Evolutionary conservation across 495 filamentous ascomycete genomes (phyloP), one percentile per base, ranked within the genome.

Genomic region (Aspergillus wentii): DNA sequence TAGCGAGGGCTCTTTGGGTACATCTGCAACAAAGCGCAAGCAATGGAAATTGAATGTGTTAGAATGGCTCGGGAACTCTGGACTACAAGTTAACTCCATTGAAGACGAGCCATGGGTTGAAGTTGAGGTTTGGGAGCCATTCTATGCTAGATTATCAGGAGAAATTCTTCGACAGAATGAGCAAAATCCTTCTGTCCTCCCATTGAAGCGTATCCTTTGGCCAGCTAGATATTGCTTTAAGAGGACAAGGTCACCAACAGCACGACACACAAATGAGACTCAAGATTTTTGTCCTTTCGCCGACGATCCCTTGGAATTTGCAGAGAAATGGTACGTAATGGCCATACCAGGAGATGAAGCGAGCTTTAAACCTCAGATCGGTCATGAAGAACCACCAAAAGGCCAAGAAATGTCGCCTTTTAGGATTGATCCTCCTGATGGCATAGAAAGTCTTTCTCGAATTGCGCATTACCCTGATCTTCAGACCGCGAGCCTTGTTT

Each of bases 321-420:
- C 83, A 2, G 78, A 86, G 57, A 58, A 66, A 16, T 95, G 89
- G 89, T 75, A 73, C 31, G 40, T 47, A 36, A 63, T 45, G 54
- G 60, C 25, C 53, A 69, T 29, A 9, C 47, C 49, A 17, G 52
- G 46, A 23, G 30, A 37, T 43, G 22, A 64, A 47, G 22, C 41
- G 10, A 40, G 20, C 11, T 41, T 57, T 27, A 43, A 17, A 58
- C 42, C 38, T 61, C 54, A 28, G 54, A 62, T 46, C 66, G 64
- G 21, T 29, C 74, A 54, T 53, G 51, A 56, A 26, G 38, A 33
- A 21, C 56, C 47, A 36, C 11, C 28, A 23, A 61, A 48, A 29
- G 46, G 51, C 17, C 49, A 59, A 33, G 59, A 53, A 26, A 44
- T 58, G 33, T 39, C 48, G 9, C 56, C 63, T 0, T 39, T 51